phyloP scores from a whole-genome alignment of 805 yeast species.

The Yamadazyma endophytica region DNA sequence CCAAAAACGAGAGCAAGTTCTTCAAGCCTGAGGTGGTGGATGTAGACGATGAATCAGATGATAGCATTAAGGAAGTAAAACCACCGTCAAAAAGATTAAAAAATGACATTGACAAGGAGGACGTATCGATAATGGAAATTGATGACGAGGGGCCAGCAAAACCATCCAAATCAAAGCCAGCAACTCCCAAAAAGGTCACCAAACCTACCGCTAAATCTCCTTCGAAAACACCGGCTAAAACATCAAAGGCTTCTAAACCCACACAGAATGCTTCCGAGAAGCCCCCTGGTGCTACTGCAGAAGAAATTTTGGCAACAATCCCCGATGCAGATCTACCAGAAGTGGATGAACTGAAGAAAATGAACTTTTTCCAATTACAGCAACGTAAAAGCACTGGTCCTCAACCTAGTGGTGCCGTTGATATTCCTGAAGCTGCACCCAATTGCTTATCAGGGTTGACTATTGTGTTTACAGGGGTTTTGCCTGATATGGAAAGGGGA shows the following conservation, averaged over 20 bases:
- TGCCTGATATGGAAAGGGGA: slow-evolving; percentile 76
- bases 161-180: slow-evolving; percentile 4
- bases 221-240: slow-evolving; percentile 1
- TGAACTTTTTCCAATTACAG: slow-evolving; percentile 50
- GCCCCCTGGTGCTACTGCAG: slow-evolving; percentile 19
- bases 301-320: slow-evolving; percentile 36
- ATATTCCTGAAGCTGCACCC: slow-evolving; percentile 77
- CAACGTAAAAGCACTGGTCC: slow-evolving; percentile 18
- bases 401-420: slow-evolving; percentile 32
- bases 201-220: slow-evolving; percentile 1
- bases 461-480: slow-evolving; percentile 87
- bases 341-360: slow-evolving; percentile 47
- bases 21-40: slow-evolving; percentile 9
- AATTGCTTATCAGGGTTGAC: slow-evolving; percentile 86
- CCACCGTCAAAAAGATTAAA: slow-evolving; percentile 4
- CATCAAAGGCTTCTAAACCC: slow-evolving; percentile 3
- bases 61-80: slow-evolving; percentile 5
- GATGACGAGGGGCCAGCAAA: slow-evolving; percentile 5
- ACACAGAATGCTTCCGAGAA: background rate
- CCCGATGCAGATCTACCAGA: slow-evolving; percentile 72
- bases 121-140: slow-evolving; percentile 21
- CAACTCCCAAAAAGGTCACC: slow-evolving; percentile 3
- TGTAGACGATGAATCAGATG: slow-evolving; percentile 6
- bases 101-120: slow-evolving; percentile 6
- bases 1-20: slow-evolving; percentile 7